Conservation (phyloP, 441 rosid species). For the Pelargonium myrrhifolium region DNA sequence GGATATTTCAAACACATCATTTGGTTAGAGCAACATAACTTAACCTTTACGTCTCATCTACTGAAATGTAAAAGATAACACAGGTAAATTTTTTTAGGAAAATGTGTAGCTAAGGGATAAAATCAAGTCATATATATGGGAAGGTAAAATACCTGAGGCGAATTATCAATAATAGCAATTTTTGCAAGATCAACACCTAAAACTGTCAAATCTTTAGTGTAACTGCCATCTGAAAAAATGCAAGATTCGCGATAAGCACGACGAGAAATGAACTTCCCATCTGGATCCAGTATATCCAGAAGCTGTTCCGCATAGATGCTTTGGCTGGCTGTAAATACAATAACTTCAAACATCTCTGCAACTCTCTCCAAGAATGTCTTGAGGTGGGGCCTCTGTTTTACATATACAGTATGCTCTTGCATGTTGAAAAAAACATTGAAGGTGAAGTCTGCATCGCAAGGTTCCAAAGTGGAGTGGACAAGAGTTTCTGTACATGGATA, state of each 20-base stretch:
- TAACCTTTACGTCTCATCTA: neutral
- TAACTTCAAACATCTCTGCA: slow-evolving; percentile 72
- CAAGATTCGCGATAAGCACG: slow-evolving; percentile 92
- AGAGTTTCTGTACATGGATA: slow-evolving; percentile 60
- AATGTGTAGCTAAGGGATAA: neutral
- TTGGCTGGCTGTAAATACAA: slow-evolving; percentile 97
- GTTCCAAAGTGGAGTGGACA: slow-evolving; percentile 91
- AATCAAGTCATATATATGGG: neutral
- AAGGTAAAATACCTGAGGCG: slow-evolving; percentile 67
- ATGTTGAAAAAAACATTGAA: slow-evolving; percentile 79
- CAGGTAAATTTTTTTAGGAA: neutral
- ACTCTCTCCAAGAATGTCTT: slow-evolving; percentile 85
- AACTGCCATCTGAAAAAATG: slow-evolving; percentile 88
- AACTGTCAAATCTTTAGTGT: slow-evolving; percentile 82
- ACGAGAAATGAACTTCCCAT: slow-evolving; percentile 80
- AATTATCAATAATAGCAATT: slow-evolving; percentile 80
- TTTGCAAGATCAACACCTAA: slow-evolving; percentile 91
- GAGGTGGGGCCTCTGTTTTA: slow-evolving; percentile 85
- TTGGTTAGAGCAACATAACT: neutral
- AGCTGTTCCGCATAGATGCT: slow-evolving; percentile 96
- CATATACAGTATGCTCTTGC: slow-evolving; percentile 80
- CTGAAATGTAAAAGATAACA: neutral
- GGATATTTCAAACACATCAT: neutral
- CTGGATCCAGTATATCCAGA: slow-evolving; percentile 91
- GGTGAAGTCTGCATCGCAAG: slow-evolving; percentile 82